Conservation (phyloP, 805 yeast genomes). For the Yamadazyma insecticola region DNA sequence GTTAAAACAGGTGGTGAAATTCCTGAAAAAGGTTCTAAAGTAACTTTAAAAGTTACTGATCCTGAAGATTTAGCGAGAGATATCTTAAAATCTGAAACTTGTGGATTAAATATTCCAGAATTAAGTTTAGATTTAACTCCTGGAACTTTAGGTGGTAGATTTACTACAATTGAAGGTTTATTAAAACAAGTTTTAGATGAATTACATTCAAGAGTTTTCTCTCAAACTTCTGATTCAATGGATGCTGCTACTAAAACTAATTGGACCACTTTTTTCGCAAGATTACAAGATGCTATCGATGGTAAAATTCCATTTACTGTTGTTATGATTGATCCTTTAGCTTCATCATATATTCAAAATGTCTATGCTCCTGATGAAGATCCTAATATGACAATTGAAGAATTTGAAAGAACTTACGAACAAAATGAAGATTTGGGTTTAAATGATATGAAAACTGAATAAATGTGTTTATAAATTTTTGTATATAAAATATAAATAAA, state of each 20-base stretch:
- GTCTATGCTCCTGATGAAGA: conserved; percentile 98
- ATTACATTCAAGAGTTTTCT: conserved; percentile 76
- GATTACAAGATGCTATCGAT: conserved; percentile 69
- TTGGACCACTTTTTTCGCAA: conserved; percentile 78
- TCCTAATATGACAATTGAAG: conserved; percentile 91
- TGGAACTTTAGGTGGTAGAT: conserved; percentile 97
- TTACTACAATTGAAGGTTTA: conserved; percentile 94
- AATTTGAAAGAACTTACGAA: conserved; percentile 80
- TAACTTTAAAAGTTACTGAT: conserved; percentile 73
- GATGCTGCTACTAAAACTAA: conserved; percentile 67
- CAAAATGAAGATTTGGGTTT: conserved; percentile 93
- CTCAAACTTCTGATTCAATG: conserved; percentile 90
- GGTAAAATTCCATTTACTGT: conserved; percentile 84
- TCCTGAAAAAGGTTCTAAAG: conserved; percentile 76
- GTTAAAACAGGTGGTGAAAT: conserved; percentile 98
- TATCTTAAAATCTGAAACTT: conserved; percentile 89
- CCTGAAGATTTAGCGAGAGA: conserved; percentile 93
- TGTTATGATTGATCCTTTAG: conserved; percentile 89
- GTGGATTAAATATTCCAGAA: conserved; percentile 83
- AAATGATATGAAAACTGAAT: conserved; percentile 43
- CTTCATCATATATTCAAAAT: conserved; percentile 92
- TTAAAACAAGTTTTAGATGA: conserved; percentile 87
- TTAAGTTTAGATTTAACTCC: conserved; percentile 85
- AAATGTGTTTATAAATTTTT: no score
- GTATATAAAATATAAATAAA: no score